Conservation (phyloP, 257 asterid genomes). For the Eustoma russellianum region DNA sequence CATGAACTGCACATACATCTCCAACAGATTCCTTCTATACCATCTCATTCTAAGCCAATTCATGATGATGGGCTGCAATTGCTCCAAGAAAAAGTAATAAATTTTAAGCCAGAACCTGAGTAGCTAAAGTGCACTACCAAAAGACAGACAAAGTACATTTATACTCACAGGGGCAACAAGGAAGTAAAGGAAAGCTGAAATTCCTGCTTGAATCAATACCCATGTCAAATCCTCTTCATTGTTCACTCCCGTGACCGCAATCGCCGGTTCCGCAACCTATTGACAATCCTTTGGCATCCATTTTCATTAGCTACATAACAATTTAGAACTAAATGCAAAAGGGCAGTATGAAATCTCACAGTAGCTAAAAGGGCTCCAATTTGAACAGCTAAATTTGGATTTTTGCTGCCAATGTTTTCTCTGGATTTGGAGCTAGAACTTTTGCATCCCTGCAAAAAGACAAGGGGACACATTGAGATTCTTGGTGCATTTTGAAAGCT, state of each 20-base stretch:
- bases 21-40: conserved; percentile 67
- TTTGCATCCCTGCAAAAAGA: conserved; percentile 19
- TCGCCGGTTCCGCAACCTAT: conserved; percentile 58
- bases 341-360: conserved; percentile 21
- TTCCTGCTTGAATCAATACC: conserved; percentile 55
- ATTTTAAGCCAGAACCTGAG: neutral
- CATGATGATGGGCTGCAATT: conserved; percentile 65
- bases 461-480: neutral
- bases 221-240: conserved; percentile 46
- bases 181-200: conserved; percentile 71
- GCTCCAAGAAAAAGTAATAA: neutral
- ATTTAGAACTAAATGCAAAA: neutral
- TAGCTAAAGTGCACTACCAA: neutral
- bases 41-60: conserved; percentile 83
- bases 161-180: conserved; percentile 55
- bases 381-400: conserved; percentile 47
- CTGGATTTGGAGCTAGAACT: conserved; percentile 13
- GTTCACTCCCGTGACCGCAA: conserved; percentile 60
- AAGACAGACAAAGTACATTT: neutral
- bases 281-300: conserved; percentile 1
- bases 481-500: neutral
- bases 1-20: conserved; percentile 87
- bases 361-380: conserved; percentile 48
- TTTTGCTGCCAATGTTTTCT: conserved; percentile 13
- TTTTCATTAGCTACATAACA: neutral